A percentile compares a stretch with the other conserved stretches of the same genome.
phyloP scores from a whole-genome alignment of 192 early-diverging fungal species.

The Chytriomyces sp. region DNA sequence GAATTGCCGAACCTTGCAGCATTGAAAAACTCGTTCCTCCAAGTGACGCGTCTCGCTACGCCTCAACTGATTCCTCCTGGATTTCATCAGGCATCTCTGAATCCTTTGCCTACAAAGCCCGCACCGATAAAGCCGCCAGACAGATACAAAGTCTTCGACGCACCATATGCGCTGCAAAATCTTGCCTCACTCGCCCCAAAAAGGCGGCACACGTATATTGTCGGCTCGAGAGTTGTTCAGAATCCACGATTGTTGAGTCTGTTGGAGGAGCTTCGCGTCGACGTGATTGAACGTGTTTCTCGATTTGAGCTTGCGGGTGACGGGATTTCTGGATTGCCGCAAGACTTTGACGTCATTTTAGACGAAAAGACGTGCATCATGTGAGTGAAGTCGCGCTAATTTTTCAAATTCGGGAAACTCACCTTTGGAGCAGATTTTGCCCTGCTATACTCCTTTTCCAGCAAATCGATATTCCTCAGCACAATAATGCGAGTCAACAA shows the following conservation, averaged over 20 bases:
- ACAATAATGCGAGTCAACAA: background rate
- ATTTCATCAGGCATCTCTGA: too few relatives aligned
- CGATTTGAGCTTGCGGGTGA: background rate
- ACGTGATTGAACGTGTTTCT: conserved; percentile 35
- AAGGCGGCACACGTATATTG: conserved; percentile 31
- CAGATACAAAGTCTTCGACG: background rate
- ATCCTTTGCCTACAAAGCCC: too few relatives aligned
- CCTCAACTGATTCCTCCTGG: too few relatives aligned
- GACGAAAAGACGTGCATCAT: conserved; percentile 41
- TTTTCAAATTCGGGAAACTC: too few relatives aligned
- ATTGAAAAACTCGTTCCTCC: too few relatives aligned
- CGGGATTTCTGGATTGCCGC: background rate
- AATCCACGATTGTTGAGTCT: conserved; percentile 9
- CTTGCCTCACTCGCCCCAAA: background rate
- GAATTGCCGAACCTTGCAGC: too few relatives aligned
- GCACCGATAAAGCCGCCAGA: too few relatives aligned
- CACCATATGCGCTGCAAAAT: background rate
- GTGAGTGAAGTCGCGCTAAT: conserved; percentile 4
- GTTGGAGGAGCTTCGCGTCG: conserved; percentile 18
- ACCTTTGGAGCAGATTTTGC: background rate
- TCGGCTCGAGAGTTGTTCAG: conserved; percentile 5
- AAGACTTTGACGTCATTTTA: conserved; percentile 36
- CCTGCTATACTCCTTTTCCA: conserved; percentile 5
- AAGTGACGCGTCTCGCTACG: too few relatives aligned
- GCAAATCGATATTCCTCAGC: conserved; percentile 6